These are phyloP conservation scores for Corylus americana DNA, from an alignment of 306 rosid genomes.

Conservation along the genomic window DNA sequence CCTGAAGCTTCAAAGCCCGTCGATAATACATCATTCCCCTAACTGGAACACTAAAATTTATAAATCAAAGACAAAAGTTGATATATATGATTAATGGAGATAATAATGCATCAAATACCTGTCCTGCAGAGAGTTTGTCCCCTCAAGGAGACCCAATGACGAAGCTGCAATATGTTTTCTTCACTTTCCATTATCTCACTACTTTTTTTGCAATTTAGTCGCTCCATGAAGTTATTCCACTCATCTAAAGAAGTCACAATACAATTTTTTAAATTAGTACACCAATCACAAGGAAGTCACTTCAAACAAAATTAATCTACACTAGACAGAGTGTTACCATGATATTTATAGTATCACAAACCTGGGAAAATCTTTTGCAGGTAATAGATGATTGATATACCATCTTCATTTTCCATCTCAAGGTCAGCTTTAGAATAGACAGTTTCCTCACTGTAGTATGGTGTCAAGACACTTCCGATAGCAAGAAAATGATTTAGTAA, in stretches of 20 bases:
- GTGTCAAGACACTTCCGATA: conserved; percentile 81
- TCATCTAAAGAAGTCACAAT: conserved; percentile 59
- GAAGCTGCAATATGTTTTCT: conserved; percentile 81
- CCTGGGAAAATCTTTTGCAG: conserved; percentile 98
- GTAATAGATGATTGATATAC: conserved; percentile 88
- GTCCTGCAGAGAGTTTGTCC: conserved; percentile 98
- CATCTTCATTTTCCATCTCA: conserved; percentile 97
- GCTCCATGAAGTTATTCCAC: conserved; percentile 97
- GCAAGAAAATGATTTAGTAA: conserved; percentile 17
- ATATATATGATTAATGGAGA: conserved; percentile 22
- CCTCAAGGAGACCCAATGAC: conserved; percentile 94
- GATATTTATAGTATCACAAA: conserved; percentile 32
- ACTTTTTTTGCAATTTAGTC: conserved; percentile 77
- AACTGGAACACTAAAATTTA: conserved; percentile 50
- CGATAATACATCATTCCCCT: conserved; percentile 99
- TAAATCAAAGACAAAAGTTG: conserved; percentile 26
- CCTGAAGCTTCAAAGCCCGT: conserved; percentile 95
- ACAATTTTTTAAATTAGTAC: conserved; percentile 18
- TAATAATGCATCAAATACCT: conserved; percentile 47
- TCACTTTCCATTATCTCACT: conserved; percentile 88
- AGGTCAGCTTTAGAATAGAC: conserved; percentile 90
- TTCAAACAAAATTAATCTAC: conserved; percentile 20
- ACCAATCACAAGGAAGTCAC: conserved; percentile 8
- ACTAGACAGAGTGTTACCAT: conserved; percentile 14
- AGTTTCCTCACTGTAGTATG: conserved; percentile 98